phyloP scores from a whole-genome alignment of 352 stramenopile species.

The Pythium plurisporium region DNA sequence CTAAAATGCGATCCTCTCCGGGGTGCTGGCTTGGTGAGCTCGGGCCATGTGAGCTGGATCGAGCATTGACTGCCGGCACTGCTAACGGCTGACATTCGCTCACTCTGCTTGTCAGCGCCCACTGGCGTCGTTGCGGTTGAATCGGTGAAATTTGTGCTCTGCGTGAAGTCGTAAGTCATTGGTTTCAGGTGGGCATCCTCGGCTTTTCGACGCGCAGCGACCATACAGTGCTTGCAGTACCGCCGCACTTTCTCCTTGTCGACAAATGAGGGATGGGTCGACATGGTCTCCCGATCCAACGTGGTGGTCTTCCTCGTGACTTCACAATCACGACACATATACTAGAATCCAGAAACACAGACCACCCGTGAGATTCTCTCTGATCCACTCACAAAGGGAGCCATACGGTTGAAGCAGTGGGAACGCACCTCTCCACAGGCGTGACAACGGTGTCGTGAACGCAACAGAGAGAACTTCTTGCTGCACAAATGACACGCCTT shows the following conservation, averaged over 20 bases:
- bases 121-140: conserved; percentile 25
- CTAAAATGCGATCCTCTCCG: not conserved
- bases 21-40: conserved; percentile 4
- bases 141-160: conserved; percentile 20
- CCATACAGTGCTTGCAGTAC: conserved; percentile 62
- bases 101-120: conserved; percentile 28
- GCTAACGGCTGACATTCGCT: conserved; percentile 41
- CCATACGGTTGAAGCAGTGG: too few relatives aligned
- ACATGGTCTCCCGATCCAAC: conserved; percentile 40
- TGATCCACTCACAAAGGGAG: not conserved
- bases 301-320: conserved; percentile 44
- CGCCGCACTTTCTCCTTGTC: conserved; percentile 35
- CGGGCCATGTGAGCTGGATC: conserved; percentile 23
- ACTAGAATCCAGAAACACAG: conserved; percentile 20
- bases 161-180: conserved; percentile 34
- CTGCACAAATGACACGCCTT: conserved; percentile 69
- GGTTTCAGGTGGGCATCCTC: conserved; percentile 26
- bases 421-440: conserved; percentile 52
- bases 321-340: conserved; percentile 68
- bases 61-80: conserved; percentile 38
- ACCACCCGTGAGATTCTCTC: not conserved
- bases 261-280: conserved; percentile 26
- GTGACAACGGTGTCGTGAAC: conserved; percentile 54
- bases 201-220: conserved; percentile 36
- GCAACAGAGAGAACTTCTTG: conserved; percentile 69